Conservation (phyloP, 176 grass and related monocot species). For the Aegilops umbellulata region DNA sequence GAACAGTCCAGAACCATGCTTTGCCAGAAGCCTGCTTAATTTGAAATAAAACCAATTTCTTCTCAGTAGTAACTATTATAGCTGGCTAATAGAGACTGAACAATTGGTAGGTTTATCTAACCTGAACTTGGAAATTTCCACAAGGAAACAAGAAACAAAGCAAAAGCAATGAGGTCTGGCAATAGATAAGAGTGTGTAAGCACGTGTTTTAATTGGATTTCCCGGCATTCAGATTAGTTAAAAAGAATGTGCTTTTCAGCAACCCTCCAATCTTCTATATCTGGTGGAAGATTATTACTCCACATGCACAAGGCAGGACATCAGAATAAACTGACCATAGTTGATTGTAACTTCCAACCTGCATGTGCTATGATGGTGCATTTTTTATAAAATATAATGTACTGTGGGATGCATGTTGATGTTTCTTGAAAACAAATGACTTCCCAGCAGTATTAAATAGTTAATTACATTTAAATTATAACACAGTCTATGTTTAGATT, state of each 20-base stretch:
- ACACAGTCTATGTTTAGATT: no score
- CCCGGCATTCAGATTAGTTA: not conserved
- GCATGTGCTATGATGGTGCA: not conserved
- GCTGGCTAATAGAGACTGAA: not conserved
- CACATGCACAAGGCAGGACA: no score
- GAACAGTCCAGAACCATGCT: constrained; percentile 18
- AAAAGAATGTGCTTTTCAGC: not conserved
- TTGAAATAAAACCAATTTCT: not conserved
- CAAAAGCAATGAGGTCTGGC: not conserved
- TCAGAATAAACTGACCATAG: not conserved
- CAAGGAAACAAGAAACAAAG: constrained; percentile 1
- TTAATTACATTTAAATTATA: no score
- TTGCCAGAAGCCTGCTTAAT: not conserved
- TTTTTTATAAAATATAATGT: not conserved
- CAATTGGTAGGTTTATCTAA: not conserved
- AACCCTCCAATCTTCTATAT: not conserved
- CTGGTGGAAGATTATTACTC: not conserved
- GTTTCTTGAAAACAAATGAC: not conserved
- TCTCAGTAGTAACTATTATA: not conserved
- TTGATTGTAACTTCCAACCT: not conserved
- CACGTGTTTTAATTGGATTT: not conserved
- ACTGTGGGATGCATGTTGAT: not conserved
- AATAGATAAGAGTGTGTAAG: not conserved
- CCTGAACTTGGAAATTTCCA: not conserved
- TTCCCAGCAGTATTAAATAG: no score